A percentile compares a stretch with the other conserved stretches of the same genome.
These are phyloP conservation scores for Moniliella sp. DNA, from an alignment of 1,284 basidiomycete species.

Conservation along the genomic window DNA sequence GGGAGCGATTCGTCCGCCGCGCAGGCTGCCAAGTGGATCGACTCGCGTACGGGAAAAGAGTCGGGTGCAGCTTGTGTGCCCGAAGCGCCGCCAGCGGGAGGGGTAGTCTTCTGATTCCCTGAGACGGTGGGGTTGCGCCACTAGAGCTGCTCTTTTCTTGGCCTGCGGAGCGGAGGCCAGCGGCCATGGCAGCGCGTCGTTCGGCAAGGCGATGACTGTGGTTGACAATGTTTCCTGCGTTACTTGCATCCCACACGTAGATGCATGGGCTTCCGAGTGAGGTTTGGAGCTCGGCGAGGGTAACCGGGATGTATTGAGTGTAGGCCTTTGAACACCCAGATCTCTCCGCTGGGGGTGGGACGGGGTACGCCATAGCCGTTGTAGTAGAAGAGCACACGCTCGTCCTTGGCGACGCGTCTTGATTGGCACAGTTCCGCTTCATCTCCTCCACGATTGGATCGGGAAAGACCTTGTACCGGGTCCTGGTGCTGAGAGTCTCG, in stretches of 20 bases:
- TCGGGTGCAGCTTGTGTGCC: no score
- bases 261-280: slow-evolving; percentile 71
- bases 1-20: slow-evolving; percentile 73
- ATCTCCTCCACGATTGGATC: slow-evolving; percentile 89
- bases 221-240: slow-evolving; percentile 71
- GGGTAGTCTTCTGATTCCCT: no score
- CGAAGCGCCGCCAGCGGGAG: no score
- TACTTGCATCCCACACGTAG: slow-evolving; percentile 95
- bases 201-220: slow-evolving; percentile 78
- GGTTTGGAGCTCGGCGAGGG: slow-evolving; percentile 68
- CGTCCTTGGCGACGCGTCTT: slow-evolving; percentile 78
- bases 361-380: slow-evolving; percentile 96
- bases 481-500: slow-evolving; percentile 61
- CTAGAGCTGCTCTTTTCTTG: no score
- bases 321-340: slow-evolving; percentile 99
- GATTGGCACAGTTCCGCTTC: slow-evolving; percentile 61
- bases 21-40: slow-evolving; percentile 86
- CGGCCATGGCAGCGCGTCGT: slow-evolving; percentile 43
- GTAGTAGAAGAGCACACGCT: slow-evolving; percentile 87
- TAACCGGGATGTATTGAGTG: slow-evolving; percentile 94
- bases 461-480: slow-evolving; percentile 45
- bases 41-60: slow-evolving; percentile 54
- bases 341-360: slow-evolving; percentile 80
- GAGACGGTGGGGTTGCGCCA: no score
- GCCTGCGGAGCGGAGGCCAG: no score